phyloP scores from a whole-genome alignment of 208 protist species.

The Vickermania ingenoplastis region DNA sequence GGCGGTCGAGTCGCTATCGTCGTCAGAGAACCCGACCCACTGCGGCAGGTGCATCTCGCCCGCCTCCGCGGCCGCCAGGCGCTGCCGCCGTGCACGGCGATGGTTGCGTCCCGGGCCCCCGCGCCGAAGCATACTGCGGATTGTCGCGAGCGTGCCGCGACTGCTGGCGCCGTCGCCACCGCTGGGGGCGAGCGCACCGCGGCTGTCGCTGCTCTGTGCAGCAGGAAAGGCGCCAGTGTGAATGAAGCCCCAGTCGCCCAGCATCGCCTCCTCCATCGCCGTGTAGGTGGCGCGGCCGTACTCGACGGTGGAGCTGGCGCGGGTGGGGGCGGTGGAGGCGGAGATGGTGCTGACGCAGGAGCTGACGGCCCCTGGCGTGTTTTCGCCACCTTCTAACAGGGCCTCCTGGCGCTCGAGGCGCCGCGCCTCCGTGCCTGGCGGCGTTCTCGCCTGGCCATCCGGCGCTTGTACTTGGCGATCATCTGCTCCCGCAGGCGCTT shows the following conservation, averaged over 20 bases:
- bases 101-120: background rate
- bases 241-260: background rate
- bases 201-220: conserved; percentile 2
- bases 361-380: background rate
- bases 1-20: background rate
- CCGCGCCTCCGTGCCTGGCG: conserved; percentile 4
- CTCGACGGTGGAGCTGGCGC: conserved; percentile 9
- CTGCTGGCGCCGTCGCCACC: conserved; percentile 1
- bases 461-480: conserved; percentile 6
- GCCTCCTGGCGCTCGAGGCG: background rate
- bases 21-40: background rate
- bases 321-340: conserved; percentile 4
- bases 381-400: background rate
- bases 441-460: conserved; percentile 1
- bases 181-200: conserved; percentile 4
- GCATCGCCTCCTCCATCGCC: background rate
- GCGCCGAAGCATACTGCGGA: background rate
- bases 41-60: background rate
- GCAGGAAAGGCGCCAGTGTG: background rate
- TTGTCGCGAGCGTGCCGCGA: background rate
- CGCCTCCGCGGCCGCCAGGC: background rate
- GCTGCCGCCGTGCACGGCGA: background rate
- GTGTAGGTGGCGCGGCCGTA: conserved; percentile 23
- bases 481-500: conserved; percentile 5
- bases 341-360: background rate